These are phyloP conservation scores for Aspergillus nidulans DNA, from an alignment of 495 filamentous ascomycete genomes.

Conservation along the genomic window DNA sequence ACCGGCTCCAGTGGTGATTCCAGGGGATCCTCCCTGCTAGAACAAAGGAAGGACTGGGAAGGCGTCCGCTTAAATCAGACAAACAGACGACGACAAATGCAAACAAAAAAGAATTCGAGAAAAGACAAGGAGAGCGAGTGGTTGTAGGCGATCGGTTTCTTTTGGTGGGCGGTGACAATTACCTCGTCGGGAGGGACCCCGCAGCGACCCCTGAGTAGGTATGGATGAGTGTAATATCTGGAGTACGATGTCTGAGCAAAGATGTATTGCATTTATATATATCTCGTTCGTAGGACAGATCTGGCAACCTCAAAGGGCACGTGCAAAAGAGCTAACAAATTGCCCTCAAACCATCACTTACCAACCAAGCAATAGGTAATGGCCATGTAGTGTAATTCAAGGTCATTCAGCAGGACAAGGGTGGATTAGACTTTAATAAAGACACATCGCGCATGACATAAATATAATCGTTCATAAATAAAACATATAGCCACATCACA, in stretches of 20 bases:
- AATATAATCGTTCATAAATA: conserved; percentile 10
- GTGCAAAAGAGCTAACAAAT: conserved; percentile 4
- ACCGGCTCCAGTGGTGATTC: conserved; percentile 3
- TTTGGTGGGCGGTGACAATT: conserved; percentile 25
- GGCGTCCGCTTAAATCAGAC: conserved; percentile 16
- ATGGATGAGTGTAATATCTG: too few species aligned
- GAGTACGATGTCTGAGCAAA: background rate
- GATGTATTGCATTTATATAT: background rate
- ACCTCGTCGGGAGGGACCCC: background rate
- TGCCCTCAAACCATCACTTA: conserved; percentile 11
- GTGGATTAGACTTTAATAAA: background rate
- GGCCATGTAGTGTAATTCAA: conserved; percentile 2
- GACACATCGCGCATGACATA: background rate
- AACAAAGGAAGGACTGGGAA: conserved; percentile 20
- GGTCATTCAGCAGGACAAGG: background rate
- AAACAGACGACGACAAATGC: background rate
- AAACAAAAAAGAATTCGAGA: background rate
- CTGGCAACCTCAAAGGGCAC: background rate
- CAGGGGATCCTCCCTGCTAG: conserved; percentile 5
- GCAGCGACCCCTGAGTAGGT: background rate
- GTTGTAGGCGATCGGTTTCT: conserved; percentile 8
- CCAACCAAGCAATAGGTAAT: conserved; percentile 2
- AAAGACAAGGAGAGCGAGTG: background rate
- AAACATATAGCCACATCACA: conserved; percentile 8
- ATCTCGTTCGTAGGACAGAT: background rate